Evolutionary conservation across 805 yeast species (phyloP).

Genomic region (Barnettozyma populi): DNA sequence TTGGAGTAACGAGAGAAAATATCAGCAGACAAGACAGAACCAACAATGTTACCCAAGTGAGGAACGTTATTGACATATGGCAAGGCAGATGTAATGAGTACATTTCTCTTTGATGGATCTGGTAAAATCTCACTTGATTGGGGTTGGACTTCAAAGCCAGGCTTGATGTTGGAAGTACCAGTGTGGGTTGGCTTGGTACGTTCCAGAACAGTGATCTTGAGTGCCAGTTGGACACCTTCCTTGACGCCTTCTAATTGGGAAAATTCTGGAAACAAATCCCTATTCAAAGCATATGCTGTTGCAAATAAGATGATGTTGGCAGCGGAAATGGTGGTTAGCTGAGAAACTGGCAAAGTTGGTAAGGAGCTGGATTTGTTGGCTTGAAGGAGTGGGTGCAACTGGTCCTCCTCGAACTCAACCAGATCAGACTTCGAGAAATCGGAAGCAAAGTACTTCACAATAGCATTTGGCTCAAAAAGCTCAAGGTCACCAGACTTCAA

Average conservation of each 20-base stretch:
- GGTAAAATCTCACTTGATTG: slow-evolving; percentile 49
- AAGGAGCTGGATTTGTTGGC: slow-evolving; percentile 25
- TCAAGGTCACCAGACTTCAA: slow-evolving; percentile 28
- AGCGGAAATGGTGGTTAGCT: slow-evolving; percentile 35
- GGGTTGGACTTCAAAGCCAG: slow-evolving; percentile 24
- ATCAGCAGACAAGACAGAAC: slow-evolving; percentile 92
- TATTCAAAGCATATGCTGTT: slow-evolving; percentile 43
- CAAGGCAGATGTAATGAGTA: slow-evolving; percentile 89
- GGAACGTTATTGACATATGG: slow-evolving; percentile 99
- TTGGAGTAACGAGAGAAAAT: slow-evolving; percentile 87
- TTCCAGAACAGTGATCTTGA: slow-evolving; percentile 38
- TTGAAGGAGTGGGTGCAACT: slow-evolving; percentile 35
- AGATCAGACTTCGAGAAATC: slow-evolving; percentile 37
- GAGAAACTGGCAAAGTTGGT: slow-evolving; percentile 7
- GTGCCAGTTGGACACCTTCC: slow-evolving; percentile 42
- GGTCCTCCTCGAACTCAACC: slow-evolving; percentile 39
- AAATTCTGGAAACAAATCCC: slow-evolving; percentile 23
- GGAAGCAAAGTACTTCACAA: slow-evolving; percentile 54
- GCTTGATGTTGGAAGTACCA: slow-evolving; percentile 28
- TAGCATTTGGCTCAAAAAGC: slow-evolving; percentile 62
- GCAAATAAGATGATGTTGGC: slow-evolving; percentile 56
- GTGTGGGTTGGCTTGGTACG: slow-evolving; percentile 39
- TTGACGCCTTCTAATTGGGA: slow-evolving; percentile 33
- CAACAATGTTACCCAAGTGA: slow-evolving; percentile 94
- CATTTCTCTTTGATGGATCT: slow-evolving; percentile 54